These are phyloP conservation scores for Suhomyces maxii DNA, from an alignment of 1,139 yeast genomes.

Conservation along the genomic window DNA sequence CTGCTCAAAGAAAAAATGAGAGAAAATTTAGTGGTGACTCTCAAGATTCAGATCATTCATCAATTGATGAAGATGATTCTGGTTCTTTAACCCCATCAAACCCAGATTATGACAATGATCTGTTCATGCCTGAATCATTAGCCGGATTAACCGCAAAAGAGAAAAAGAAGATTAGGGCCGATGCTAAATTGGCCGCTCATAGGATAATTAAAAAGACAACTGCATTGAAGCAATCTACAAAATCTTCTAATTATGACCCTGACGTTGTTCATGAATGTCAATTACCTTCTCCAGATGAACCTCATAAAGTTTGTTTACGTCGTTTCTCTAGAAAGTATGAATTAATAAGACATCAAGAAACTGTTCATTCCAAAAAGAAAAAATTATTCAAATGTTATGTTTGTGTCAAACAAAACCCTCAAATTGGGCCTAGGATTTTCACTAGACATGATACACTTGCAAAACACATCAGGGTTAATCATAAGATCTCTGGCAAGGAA, in stretches of 20 bases:
- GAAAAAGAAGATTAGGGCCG: conserved; percentile 27
- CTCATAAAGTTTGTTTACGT: conserved; percentile 67
- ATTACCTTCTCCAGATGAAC: conserved; percentile 48
- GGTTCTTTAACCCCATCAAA: conserved; percentile 14
- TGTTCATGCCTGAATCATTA: conserved; percentile 25
- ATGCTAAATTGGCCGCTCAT: conserved; percentile 32
- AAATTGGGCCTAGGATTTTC: conserved; percentile 65
- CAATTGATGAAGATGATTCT: conserved; percentile 11
- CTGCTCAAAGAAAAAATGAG: conserved; percentile 3
- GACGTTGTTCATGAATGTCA: conserved; percentile 53
- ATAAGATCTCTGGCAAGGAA: conserved; percentile 66
- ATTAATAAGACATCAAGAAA: conserved; percentile 91
- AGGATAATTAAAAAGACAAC: conserved; percentile 29
- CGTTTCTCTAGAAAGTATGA: conserved; percentile 93
- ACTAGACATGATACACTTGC: conserved; percentile 94
- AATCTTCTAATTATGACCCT: conserved; percentile 50
- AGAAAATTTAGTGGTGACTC: conserved; percentile 3
- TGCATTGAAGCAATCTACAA: conserved; percentile 26
- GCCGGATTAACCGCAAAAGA: conserved; percentile 24
- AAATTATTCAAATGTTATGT: conserved; percentile 83
- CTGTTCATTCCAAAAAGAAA: conserved; percentile 88
- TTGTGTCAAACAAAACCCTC: conserved; percentile 66
- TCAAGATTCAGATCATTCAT: conserved; percentile 8
- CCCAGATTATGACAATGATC: conserved; percentile 27
- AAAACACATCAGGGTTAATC: conserved; percentile 89